These are phyloP conservation scores for Ophiostoma sp. DNA, from an alignment of 2,329 filamentous ascomycete genomes.

Conservation along the genomic window DNA sequence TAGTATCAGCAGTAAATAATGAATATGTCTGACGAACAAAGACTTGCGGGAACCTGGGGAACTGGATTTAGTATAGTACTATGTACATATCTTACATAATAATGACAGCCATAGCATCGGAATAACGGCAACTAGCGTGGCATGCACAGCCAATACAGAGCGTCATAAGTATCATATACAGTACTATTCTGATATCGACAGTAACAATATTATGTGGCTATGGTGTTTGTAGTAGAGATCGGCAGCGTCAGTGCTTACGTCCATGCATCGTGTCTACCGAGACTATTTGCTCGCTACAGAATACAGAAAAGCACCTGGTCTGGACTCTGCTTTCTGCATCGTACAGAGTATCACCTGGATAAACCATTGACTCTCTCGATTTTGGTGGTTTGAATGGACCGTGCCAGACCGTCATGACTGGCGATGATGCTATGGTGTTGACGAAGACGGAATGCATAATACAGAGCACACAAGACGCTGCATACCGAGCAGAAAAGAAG, in stretches of 20 bases:
- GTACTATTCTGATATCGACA: not conserved
- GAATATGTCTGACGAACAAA: conserved; percentile 6
- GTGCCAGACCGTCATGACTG: not conserved
- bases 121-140: not conserved
- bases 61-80: not conserved
- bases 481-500: not conserved
- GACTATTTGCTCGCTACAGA: not conserved
- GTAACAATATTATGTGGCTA: not conserved
- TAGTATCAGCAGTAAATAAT: not conserved
- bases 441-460: too few species aligned
- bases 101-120: not conserved
- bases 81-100: too few species aligned
- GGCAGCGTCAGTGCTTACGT: not conserved
- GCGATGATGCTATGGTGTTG: not conserved
- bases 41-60: not conserved
- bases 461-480: not conserved
- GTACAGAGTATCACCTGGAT: not conserved
- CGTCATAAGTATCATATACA: not conserved
- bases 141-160: not conserved
- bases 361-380: not conserved
- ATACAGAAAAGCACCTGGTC: not conserved
- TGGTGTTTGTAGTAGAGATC: not conserved
- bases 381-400: not conserved
- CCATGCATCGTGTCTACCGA: not conserved
- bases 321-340: too few species aligned